Evolutionary conservation across 1,139 yeast genomes (phyloP).

Genomic region (Yamadazyma sp.): DNA sequence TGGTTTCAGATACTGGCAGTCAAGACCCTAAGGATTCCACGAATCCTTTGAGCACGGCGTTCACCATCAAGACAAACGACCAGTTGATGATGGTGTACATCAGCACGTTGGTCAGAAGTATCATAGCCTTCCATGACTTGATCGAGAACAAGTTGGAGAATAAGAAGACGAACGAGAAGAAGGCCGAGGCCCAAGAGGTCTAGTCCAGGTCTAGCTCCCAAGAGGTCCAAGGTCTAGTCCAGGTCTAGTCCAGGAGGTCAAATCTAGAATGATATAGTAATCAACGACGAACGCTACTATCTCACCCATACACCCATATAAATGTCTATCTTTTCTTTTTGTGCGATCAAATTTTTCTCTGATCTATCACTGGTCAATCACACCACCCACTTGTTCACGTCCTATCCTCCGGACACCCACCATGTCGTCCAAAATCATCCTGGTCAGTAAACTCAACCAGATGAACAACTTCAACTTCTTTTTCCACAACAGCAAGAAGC

Average conservation of each 20-base stretch:
- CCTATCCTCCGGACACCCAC: not conserved
- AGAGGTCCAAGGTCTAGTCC: too few relatives aligned
- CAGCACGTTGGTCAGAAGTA: slow-evolving; percentile 86
- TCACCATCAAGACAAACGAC: slow-evolving; percentile 91
- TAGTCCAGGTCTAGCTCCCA: too few relatives aligned
- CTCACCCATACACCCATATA: too few relatives aligned
- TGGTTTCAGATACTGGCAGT: slow-evolving; percentile 15
- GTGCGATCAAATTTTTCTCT: not conserved
- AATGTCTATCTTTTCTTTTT: too few relatives aligned
- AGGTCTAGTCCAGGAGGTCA: too few relatives aligned
- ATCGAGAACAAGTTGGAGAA: slow-evolving; percentile 94
- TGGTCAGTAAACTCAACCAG: slow-evolving; percentile 11
- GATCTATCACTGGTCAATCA: not conserved
- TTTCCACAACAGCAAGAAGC: slow-evolving; percentile 37
- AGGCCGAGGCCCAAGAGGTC: too few relatives aligned
- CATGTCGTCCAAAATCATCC: slow-evolving; percentile 6
- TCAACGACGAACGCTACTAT: too few relatives aligned
- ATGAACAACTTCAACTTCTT: slow-evolving; percentile 39
- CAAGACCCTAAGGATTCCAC: slow-evolving; percentile 20
- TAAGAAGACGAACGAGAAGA: slow-evolving; percentile 51
- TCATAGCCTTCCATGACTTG: slow-evolving; percentile 93
- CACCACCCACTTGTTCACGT: not conserved
- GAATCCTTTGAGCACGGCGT: slow-evolving; percentile 70
- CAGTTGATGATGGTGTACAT: slow-evolving; percentile 92
- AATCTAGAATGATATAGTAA: too few relatives aligned